Evolutionary conservation across 768 basidiomycete species (phyloP).

Genomic region (Serendipita sp.): DNA sequence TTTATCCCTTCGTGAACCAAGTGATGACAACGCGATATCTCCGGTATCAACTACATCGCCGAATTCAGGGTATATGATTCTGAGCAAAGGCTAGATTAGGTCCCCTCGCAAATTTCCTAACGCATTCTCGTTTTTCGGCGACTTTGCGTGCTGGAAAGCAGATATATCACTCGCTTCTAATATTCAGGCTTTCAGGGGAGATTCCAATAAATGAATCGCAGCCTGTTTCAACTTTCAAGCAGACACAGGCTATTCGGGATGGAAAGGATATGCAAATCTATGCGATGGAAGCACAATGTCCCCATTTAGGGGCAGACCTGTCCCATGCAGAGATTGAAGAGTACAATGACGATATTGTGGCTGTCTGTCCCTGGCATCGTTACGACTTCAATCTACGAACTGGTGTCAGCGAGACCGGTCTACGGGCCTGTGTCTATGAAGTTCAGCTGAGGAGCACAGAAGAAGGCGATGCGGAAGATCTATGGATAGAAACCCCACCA

Average conservation of each 20-base stretch:
- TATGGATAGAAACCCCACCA: constrained; percentile 47
- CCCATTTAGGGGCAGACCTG: constrained; percentile 67
- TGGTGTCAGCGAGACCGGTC: constrained; percentile 53
- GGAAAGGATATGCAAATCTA: constrained; percentile 33
- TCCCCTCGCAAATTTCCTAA: constrained; percentile 14
- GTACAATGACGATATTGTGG: constrained; percentile 38
- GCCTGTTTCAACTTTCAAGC: no score
- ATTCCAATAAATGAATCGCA: constrained; percentile 5
- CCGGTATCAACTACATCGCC: no score
- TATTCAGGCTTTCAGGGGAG: constrained; percentile 39
- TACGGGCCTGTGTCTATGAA: constrained; percentile 50
- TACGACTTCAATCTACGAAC: constrained; percentile 62
- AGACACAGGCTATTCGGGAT: not conserved
- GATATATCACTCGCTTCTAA: constrained; percentile 43
- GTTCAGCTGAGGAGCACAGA: constrained; percentile 34
- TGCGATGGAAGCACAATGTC: constrained; percentile 67
- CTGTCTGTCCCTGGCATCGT: constrained; percentile 68
- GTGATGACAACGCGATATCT: no score
- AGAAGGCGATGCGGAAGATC: constrained; percentile 23
- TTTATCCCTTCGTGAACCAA: constrained; percentile 32
- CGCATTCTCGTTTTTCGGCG: constrained; percentile 44
- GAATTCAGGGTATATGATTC: no score
- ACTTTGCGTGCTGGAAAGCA: constrained; percentile 45
- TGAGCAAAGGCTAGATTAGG: no score
- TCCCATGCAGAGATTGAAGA: constrained; percentile 67